phyloP scores from a whole-genome alignment of 2,329 filamentous ascomycete genomes.

The Fusarium coicis region DNA sequence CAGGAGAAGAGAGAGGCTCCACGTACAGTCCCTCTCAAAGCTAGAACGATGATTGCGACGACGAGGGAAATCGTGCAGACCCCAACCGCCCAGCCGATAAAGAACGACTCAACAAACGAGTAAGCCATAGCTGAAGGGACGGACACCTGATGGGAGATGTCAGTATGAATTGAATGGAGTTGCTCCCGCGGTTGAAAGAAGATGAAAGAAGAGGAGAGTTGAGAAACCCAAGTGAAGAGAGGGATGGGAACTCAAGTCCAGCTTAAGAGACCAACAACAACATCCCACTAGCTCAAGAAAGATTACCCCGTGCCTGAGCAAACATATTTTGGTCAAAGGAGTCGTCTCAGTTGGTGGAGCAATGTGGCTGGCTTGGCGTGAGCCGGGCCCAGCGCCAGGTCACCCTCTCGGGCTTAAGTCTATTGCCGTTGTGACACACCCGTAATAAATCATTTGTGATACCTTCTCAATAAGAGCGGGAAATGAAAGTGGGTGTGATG shows the following conservation, averaged over 20 bases:
- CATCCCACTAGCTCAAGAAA: not conserved
- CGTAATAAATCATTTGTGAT: not conserved
- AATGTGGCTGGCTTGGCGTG: not conserved
- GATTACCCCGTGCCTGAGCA: not conserved
- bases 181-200: not conserved
- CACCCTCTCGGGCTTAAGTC: not conserved
- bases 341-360: not conserved
- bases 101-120: not conserved
- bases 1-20: not conserved
- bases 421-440: not conserved
- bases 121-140: not conserved
- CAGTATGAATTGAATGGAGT: not conserved
- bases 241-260: not conserved
- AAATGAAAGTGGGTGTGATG: not conserved
- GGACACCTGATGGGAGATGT: not conserved
- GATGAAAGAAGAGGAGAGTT: not conserved
- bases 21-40: not conserved
- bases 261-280: not conserved
- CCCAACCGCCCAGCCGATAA: not conserved
- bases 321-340: not conserved
- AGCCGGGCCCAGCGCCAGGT: not conserved
- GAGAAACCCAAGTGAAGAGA: not conserved
- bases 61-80: not conserved
- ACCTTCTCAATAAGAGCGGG: too few species aligned
- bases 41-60: not conserved